These are phyloP conservation scores for Sclerotiophoma versabilis DNA, from an alignment of 2,329 filamentous ascomycete genomes.

Conservation along the genomic window DNA sequence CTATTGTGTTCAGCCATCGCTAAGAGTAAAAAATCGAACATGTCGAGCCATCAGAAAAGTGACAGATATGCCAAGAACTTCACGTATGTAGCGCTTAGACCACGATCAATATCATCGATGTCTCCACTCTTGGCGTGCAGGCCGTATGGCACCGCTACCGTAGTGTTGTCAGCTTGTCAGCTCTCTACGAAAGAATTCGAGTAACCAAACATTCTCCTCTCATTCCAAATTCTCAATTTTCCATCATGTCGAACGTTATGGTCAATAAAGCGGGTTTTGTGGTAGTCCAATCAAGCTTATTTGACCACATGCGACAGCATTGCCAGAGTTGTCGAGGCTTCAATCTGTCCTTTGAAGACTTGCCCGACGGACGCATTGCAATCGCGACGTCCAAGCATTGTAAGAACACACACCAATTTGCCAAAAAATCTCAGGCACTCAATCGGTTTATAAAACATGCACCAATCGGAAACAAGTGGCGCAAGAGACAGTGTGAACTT, in stretches of 20 bases:
- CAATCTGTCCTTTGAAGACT: neutral
- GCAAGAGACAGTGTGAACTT: neutral
- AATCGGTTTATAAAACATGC: neutral
- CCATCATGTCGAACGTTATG: neutral
- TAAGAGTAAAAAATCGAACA: too few relatives aligned
- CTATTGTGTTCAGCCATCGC: too few relatives aligned
- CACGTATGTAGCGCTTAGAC: too few relatives aligned
- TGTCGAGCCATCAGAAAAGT: too few relatives aligned
- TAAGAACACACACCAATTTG: neutral
- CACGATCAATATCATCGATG: too few relatives aligned
- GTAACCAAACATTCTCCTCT: neutral
- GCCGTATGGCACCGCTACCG: too few relatives aligned
- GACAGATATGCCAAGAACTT: too few relatives aligned
- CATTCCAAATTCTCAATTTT: neutral
- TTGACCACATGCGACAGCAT: neutral
- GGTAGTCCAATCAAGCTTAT: neutral
- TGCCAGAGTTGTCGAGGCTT: neutral
- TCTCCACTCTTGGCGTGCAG: too few relatives aligned
- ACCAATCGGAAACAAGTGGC: neutral
- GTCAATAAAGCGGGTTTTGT: neutral
- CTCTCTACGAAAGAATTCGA: neutral
- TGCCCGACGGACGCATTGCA: neutral
- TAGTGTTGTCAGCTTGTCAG: neutral
- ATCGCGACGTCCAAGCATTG: neutral
- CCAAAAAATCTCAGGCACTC: neutral